Evolutionary conservation across 1,139 yeast species (phyloP).

Genomic region (Yamadazyma membranifaciens): DNA sequence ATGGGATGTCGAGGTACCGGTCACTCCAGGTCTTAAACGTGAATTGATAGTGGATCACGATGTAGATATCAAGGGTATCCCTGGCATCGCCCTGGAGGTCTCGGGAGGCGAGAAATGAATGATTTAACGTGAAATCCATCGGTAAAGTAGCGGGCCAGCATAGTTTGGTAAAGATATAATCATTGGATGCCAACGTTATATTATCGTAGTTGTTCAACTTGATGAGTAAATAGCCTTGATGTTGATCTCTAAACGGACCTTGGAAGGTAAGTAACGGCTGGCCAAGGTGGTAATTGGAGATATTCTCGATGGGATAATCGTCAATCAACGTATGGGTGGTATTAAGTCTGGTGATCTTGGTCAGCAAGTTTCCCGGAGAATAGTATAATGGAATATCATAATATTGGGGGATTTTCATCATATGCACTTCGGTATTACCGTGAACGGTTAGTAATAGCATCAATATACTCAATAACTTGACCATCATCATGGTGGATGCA

Average conservation of each 20-base stretch:
- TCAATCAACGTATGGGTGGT: slow-evolving; percentile 24
- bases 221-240: slow-evolving; percentile 24
- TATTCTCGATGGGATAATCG: slow-evolving; percentile 30
- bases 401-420: slow-evolving; percentile 34
- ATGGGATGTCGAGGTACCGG: slow-evolving; percentile 13
- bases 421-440: slow-evolving; percentile 36
- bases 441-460: background rate
- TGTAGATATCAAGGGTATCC: slow-evolving; percentile 28
- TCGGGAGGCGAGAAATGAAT: slow-evolving; percentile 20
- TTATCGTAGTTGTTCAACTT: slow-evolving; percentile 34
- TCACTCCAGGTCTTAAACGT: slow-evolving; percentile 23
- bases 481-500: too few species aligned
- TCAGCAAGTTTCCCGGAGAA: too few species aligned
- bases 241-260: slow-evolving; percentile 16
- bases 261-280: slow-evolving; percentile 5
- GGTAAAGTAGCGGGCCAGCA: slow-evolving; percentile 49
- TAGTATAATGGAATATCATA: slow-evolving; percentile 23
- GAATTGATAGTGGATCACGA: slow-evolving; percentile 25
- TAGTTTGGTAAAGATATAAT: slow-evolving; percentile 33
- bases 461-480: background rate
- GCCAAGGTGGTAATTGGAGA: slow-evolving; percentile 1
- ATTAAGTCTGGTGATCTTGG: slow-evolving; percentile 18
- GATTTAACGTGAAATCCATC: slow-evolving; percentile 25
- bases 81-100: slow-evolving; percentile 7
- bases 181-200: slow-evolving; percentile 27